A percentile compares a stretch with the other conserved stretches of the same genome.
Conservation (phyloP, 202 grass and related monocot genomes). For the Panicum hallii region DNA sequence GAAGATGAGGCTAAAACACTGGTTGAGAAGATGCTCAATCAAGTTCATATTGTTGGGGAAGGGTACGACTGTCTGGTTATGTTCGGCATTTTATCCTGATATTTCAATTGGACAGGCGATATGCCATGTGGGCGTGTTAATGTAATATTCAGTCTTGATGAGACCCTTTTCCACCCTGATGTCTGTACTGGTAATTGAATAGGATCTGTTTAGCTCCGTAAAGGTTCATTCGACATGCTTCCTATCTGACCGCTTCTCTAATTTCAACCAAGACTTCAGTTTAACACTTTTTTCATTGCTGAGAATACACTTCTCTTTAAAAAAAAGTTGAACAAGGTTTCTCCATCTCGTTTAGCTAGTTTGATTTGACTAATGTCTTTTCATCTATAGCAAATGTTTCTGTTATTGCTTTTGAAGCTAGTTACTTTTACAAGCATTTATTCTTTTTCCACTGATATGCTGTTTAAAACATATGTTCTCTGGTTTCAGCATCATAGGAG, state of each 20-base stretch:
- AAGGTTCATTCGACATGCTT: not conserved
- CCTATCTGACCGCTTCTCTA: not conserved
- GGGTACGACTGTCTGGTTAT: constrained; percentile 56
- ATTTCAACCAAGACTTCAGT: not conserved
- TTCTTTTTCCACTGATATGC: not conserved
- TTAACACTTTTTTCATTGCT: not conserved
- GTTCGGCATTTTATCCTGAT: constrained; percentile 6
- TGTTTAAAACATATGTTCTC: not conserved
- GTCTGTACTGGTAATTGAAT: not conserved
- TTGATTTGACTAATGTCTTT: not conserved
- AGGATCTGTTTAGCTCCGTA: not conserved
- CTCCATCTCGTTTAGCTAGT: not conserved
- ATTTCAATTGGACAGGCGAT: not conserved
- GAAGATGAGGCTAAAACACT: constrained; percentile 69
- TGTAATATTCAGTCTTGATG: not conserved
- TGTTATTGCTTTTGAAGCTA: constrained; percentile 9
- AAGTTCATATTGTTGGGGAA: constrained; percentile 88
- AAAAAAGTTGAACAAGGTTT: not conserved
- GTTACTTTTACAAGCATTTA: not conserved
- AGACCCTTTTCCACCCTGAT: not conserved
- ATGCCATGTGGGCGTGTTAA: not conserved
- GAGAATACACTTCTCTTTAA: not conserved
- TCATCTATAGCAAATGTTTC: not conserved
- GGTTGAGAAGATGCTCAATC: constrained; percentile 74
- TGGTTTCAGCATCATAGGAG: constrained; percentile 74